Evolutionary conservation across 768 basidiomycete species (phyloP), one percentile per base, ranked within the genome.

Genomic region (Tylopilus rubrobrunneus): DNA sequence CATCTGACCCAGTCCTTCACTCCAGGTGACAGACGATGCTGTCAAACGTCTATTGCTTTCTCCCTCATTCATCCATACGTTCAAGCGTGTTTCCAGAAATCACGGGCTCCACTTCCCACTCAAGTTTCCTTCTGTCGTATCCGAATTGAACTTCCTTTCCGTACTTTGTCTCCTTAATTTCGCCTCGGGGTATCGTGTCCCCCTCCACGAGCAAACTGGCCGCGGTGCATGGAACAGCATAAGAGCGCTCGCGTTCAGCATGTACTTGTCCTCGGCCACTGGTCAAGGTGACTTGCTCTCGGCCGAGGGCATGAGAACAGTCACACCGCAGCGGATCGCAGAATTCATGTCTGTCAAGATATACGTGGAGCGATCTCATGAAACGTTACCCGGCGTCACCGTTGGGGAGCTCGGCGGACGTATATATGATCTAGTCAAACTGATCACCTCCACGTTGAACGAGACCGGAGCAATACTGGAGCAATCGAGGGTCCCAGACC

Each of bases 161-260:
- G 69, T 89, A 8, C 80, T 93, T 40, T 83, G 85, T 3, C 76
- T 93, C 15, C 77, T 96, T 33, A 93, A 93, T 67, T 90, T 94
- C 67, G 88, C 80, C 5, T 89, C 88, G 1, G 89, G 88, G 34
- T 94, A 89, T 68, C 86, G 89, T 25, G 74, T 77, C 5, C 82
- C 86, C 5, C 77, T 95, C 37, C 90, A 89, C 67, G 70, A 71
- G 14, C 81, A 82, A 52, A 86, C 86, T 3, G 83, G 85, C 14
- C 83, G 89, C 40, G 91, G 92, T 21, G 89, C 90, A 56, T 92
- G 85, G 80, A 89, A 94, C 68, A 83, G 82, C 51, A 88, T 93
- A 62, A 80, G 87, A 48, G 85, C 83, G 3, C 78, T 95, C 48
- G 75, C 82, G 29, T 83, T 92, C 62, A 79, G 83, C 14, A 71